These are phyloP conservation scores for Cymodocea nodosa DNA, from an alignment of 116 monocot species.

Conservation along the genomic window DNA sequence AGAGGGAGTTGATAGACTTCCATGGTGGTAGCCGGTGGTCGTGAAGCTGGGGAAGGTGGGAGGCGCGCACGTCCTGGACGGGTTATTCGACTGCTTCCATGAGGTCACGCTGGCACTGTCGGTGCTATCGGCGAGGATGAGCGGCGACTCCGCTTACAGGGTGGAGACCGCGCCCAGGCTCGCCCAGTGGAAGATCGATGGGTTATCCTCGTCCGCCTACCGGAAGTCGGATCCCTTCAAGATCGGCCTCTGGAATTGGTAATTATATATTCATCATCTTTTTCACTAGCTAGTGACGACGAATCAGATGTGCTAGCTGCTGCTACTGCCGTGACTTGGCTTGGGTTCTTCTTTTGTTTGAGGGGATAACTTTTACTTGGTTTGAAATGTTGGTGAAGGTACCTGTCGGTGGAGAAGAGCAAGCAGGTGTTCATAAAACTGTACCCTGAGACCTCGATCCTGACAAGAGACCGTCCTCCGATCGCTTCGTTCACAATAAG, in stretches of 20 bases:
- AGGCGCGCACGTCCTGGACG: constrained; percentile 16
- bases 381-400: constrained; percentile 25
- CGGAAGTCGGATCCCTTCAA: constrained; percentile 84
- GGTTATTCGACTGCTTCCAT: constrained; percentile 71
- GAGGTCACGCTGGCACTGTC: constrained; percentile 60
- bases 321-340: too few relatives aligned
- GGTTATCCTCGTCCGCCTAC: constrained; percentile 41
- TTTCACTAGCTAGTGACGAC: background rate
- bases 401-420: constrained; percentile 69
- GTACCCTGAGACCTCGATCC: constrained; percentile 58
- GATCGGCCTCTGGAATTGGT: constrained; percentile 92
- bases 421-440: constrained; percentile 70
- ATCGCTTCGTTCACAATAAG: constrained; percentile 80
- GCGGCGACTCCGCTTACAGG: constrained; percentile 38
- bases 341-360: background rate
- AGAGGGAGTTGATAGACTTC: background rate
- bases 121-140: constrained; percentile 46
- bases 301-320: too few relatives aligned
- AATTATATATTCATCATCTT: too few relatives aligned
- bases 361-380: background rate
- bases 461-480: constrained; percentile 61
- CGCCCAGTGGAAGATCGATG: constrained; percentile 82
- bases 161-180: constrained; percentile 65
- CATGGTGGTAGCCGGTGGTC: background rate
- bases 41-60: constrained; percentile 21